Evolutionary conservation across 1,284 basidiomycete species (phyloP).

Genomic region (Ceratobasidium theobromae): DNA sequence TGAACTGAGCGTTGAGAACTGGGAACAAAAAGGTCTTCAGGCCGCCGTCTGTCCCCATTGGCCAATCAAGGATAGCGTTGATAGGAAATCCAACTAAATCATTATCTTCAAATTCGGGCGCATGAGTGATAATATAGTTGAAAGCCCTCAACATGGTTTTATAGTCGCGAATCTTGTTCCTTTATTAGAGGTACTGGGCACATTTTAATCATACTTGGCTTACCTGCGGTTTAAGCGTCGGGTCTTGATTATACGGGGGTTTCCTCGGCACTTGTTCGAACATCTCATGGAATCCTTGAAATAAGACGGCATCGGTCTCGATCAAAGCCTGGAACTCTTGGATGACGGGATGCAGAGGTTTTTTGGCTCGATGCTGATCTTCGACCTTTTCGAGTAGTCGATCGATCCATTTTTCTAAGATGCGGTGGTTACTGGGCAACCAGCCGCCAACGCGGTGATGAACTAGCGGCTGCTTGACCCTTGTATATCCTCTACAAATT

Average conservation of each 20-base stretch:
- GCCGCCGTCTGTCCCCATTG: constrained; percentile 52
- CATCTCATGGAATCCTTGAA: constrained; percentile 28
- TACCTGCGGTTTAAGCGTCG: constrained; percentile 8
- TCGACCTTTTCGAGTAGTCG: background rate
- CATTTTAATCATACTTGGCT: background rate
- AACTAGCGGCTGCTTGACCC: too few relatives aligned
- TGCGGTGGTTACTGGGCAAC: too few relatives aligned
- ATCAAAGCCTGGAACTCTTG: constrained; percentile 21
- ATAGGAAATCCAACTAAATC: constrained; percentile 50
- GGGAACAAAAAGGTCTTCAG: constrained; percentile 50
- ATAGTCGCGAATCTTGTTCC: constrained; percentile 48
- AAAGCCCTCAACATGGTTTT: constrained; percentile 50
- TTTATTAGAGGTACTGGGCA: too few relatives aligned
- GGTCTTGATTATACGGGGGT: constrained; percentile 11
- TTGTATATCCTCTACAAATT: too few relatives aligned
- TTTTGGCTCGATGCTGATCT: background rate
- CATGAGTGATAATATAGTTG: constrained; percentile 48
- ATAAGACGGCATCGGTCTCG: constrained; percentile 7
- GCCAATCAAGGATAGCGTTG: constrained; percentile 52
- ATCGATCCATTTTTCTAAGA: too few relatives aligned
- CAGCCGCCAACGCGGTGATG: too few relatives aligned
- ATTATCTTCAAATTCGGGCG: constrained; percentile 46
- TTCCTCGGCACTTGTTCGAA: constrained; percentile 25
- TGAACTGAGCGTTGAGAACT: constrained; percentile 47
- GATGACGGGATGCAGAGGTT: constrained; percentile 12